Conservation (phyloP, 2,329 filamentous ascomycete species). For the Aspergillus japonicus region DNA sequence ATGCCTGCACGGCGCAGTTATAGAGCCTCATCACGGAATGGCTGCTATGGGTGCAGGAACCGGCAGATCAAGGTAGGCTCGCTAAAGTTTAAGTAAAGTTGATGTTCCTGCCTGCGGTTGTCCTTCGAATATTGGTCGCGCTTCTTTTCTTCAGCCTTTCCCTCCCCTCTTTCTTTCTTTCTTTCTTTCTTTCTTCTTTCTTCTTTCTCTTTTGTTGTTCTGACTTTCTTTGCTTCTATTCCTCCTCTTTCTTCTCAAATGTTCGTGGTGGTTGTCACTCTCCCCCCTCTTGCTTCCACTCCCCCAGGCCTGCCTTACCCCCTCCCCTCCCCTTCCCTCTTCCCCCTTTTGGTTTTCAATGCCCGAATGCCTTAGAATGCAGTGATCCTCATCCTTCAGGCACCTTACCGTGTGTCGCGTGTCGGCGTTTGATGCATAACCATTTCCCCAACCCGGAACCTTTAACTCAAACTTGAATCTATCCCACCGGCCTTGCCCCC, state of each 20-base stretch:
- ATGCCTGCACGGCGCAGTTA: conserved; percentile 20
- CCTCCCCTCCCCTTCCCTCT: background rate
- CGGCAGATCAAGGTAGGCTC: conserved; percentile 24
- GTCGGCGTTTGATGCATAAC: background rate
- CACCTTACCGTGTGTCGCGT: background rate
- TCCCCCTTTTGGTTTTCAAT: background rate
- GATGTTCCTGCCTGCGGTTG: background rate
- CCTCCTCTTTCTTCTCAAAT: background rate
- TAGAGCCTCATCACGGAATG: conserved; percentile 17
- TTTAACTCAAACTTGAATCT: background rate
- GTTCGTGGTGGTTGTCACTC: too few species aligned
- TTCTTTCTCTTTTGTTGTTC: background rate
- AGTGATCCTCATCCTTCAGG: background rate
- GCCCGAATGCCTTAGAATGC: conserved; percentile 2
- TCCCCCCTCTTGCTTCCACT: too few species aligned
- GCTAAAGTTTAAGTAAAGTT: conserved; percentile 2
- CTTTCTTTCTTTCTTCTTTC: background rate
- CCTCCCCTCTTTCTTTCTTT: background rate
- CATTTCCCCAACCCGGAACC: background rate
- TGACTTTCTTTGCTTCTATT: background rate
- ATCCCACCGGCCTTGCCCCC: too few species aligned
- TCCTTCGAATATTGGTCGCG: background rate
- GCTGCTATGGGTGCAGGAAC: conserved; percentile 21
- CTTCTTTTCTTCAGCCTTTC: background rate
- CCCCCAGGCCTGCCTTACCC: too few species aligned